Evolutionary conservation across 73 alveolate genomes (phyloP).

Genomic region (Diophrys sp.): DNA sequence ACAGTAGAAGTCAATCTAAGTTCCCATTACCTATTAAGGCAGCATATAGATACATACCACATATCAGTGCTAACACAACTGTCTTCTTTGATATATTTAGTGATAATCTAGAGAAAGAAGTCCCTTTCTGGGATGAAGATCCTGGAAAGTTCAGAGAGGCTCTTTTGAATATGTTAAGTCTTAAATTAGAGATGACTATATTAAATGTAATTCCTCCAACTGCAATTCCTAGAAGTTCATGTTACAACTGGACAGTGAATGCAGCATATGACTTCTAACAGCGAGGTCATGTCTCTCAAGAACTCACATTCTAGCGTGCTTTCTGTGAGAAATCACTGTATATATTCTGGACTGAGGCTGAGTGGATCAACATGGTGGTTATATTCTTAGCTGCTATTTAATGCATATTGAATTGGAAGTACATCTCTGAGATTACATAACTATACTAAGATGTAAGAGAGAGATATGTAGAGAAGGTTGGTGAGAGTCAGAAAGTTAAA

Average conservation of each 20-base stretch:
- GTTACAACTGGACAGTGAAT: neutral
- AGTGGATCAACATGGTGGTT: conserved; percentile 8
- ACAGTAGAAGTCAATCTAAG: too few relatives aligned
- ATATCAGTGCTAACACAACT: too few relatives aligned
- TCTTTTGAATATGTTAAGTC: too few relatives aligned
- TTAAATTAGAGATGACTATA: too few relatives aligned
- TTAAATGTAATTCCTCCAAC: neutral
- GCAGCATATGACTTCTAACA: neutral
- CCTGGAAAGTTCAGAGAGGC: too few relatives aligned
- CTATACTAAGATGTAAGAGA: neutral
- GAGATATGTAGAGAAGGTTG: too few relatives aligned
- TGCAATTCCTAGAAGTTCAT: neutral
- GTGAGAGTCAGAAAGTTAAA: too few relatives aligned
- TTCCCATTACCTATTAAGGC: too few relatives aligned
- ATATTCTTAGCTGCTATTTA: neutral
- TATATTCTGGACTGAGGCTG: conserved; percentile 5
- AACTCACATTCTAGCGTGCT: neutral
- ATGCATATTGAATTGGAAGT: neutral
- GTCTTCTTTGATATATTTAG: too few relatives aligned
- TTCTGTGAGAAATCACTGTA: neutral
- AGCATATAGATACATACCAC: too few relatives aligned
- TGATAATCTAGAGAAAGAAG: too few relatives aligned
- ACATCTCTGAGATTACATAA: neutral
- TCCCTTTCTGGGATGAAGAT: too few relatives aligned
- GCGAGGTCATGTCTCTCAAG: neutral